Evolutionary conservation across 495 filamentous ascomycete species (phyloP).

Genomic region (Halenospora varia): DNA sequence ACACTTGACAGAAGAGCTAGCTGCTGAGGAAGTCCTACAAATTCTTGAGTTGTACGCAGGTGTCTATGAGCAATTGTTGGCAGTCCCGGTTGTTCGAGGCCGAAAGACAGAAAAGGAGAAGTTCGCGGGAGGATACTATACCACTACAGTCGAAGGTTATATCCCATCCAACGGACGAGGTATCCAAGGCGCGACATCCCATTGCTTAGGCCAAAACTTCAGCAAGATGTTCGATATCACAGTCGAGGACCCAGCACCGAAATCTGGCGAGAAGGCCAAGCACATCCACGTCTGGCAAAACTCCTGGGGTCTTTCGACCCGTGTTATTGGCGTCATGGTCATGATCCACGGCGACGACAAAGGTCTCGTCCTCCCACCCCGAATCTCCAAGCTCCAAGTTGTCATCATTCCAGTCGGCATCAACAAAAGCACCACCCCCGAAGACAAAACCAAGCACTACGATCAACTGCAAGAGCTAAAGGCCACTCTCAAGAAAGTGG

Average conservation of each 20-base stretch:
- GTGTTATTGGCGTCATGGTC: conserved; percentile 95
- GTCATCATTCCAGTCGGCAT: conserved; percentile 93
- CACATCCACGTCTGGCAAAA: conserved; percentile 93
- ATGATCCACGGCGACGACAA: conserved; percentile 96
- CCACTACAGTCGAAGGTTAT: conserved; percentile 91
- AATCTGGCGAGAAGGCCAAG: conserved; percentile 65
- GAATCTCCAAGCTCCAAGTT: conserved; percentile 80
- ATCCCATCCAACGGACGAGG: conserved; percentile 92
- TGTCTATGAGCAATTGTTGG: conserved; percentile 88
- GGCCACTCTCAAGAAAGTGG: conserved; percentile 56
- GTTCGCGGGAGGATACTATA: conserved; percentile 94
- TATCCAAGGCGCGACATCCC: conserved; percentile 92
- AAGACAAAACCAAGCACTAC: conserved; percentile 68
- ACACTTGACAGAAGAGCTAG: conserved; percentile 73
- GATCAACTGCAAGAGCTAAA: conserved; percentile 66
- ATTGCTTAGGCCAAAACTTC: conserved; percentile 96
- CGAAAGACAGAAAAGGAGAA: conserved; percentile 93
- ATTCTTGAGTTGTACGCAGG: conserved; percentile 91
- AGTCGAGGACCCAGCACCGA: conserved; percentile 82
- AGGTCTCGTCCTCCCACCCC: conserved; percentile 86
- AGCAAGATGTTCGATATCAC: conserved; percentile 97
- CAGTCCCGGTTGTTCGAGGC: conserved; percentile 88
- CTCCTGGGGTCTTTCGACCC: conserved; percentile 95
- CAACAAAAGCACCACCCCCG: conserved; percentile 75
- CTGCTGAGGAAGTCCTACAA: conserved; percentile 78